Conservation (phyloP, 2,329 filamentous ascomycete species). For the Penicillium sp. region DNA sequence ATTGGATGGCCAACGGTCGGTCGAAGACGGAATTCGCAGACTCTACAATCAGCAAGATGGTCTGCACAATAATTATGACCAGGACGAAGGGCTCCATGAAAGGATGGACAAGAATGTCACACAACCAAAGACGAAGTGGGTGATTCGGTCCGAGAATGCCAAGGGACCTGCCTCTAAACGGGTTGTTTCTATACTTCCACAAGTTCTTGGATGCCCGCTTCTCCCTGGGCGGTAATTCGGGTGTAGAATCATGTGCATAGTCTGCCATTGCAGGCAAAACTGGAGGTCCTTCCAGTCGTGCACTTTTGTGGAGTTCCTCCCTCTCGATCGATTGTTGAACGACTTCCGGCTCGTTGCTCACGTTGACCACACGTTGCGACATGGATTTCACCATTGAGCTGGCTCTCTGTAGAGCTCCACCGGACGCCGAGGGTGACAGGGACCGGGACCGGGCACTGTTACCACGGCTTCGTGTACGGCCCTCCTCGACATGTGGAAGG, state of each 20-base stretch:
- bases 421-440: constrained; percentile 59
- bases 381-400: constrained; percentile 76
- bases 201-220: constrained; percentile 38
- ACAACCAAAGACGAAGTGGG: constrained; percentile 66
- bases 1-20: constrained; percentile 55
- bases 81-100: constrained; percentile 82
- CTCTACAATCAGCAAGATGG: constrained; percentile 81
- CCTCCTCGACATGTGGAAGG: constrained; percentile 56
- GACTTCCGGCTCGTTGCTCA: constrained; percentile 86
- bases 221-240: constrained; percentile 35
- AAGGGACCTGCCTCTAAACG: constrained; percentile 77
- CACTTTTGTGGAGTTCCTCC: constrained; percentile 51
- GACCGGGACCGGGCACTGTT: constrained; percentile 47
- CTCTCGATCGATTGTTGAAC: constrained; percentile 66
- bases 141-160: constrained; percentile 80
- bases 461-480: constrained; percentile 54
- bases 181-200: constrained; percentile 57
- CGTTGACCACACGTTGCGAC: constrained; percentile 95
- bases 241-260: constrained; percentile 44
- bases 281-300: constrained; percentile 51
- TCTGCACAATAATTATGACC: constrained; percentile 80
- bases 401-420: constrained; percentile 61
- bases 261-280: constrained; percentile 47
- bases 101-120: constrained; percentile 79
- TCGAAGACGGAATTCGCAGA: constrained; percentile 66